phyloP scores from a whole-genome alignment of 2,329 filamentous ascomycete genomes.

The Pseudogymnoascus sp. region DNA sequence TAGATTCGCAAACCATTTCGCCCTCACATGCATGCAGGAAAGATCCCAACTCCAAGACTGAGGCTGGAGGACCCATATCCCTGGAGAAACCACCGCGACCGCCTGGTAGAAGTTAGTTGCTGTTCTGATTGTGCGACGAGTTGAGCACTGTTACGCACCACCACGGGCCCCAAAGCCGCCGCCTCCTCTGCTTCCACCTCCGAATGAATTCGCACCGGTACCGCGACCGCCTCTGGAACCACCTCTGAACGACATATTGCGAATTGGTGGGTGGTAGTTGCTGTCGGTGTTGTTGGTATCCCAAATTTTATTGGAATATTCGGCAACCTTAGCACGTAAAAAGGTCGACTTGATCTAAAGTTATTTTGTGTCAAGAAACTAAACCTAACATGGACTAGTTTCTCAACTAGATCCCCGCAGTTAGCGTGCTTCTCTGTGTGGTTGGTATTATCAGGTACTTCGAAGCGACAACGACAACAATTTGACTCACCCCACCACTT shows the following conservation, averaged over 20 bases:
- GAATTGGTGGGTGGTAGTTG: constrained; percentile 29
- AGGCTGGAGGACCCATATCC: constrained; percentile 53
- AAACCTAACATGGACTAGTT: not conserved
- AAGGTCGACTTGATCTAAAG: constrained; percentile 8
- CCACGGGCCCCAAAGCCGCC: constrained; percentile 39
- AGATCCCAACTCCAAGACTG: constrained; percentile 75
- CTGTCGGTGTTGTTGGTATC: constrained; percentile 6
- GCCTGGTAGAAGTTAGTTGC: constrained; percentile 25
- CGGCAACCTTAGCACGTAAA: constrained; percentile 7
- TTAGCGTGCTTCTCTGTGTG: not conserved
- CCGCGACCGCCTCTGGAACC: constrained; percentile 47
- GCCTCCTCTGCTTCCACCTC: constrained; percentile 42
- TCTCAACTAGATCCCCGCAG: constrained; percentile 8
- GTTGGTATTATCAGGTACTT: constrained; percentile 1
- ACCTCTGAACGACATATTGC: constrained; percentile 38
- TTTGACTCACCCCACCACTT: constrained; percentile 7
- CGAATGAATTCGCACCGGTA: constrained; percentile 40
- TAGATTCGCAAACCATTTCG: constrained; percentile 94
- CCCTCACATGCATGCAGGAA: constrained; percentile 94
- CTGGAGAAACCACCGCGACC: constrained; percentile 53
- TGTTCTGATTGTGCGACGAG: constrained; percentile 13
- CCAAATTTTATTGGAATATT: constrained; percentile 9
- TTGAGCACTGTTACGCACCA: constrained; percentile 34
- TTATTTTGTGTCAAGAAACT: constrained; percentile 9
- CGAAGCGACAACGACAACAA: constrained; percentile 9